Evolutionary conservation across 768 basidiomycete genomes (phyloP).

Genomic region (Cystoderma amianthinum): DNA sequence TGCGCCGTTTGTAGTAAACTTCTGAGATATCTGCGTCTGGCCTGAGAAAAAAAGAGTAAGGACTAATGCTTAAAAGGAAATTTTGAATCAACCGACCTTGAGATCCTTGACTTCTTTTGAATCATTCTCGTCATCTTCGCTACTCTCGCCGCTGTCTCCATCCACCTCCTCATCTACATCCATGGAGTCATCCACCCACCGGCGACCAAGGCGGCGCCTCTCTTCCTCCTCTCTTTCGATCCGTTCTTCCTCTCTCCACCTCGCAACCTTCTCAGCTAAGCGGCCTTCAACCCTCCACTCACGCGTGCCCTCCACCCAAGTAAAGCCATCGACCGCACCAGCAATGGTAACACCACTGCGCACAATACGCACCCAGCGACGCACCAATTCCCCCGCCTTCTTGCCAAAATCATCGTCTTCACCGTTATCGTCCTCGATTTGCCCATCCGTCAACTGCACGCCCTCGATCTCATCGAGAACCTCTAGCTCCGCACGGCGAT

Average conservation of each 20-base stretch:
- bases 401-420: slow-evolving; percentile 31
- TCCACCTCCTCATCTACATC: slow-evolving; percentile 60
- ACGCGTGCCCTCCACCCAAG: slow-evolving; percentile 51
- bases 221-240: slow-evolving; percentile 67
- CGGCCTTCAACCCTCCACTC: slow-evolving; percentile 60
- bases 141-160: slow-evolving; percentile 35
- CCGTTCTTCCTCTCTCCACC: slow-evolving; percentile 67
- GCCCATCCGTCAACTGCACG: slow-evolving; percentile 60
- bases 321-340: slow-evolving; percentile 69
- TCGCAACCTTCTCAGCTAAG: slow-evolving; percentile 60
- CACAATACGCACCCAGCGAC: slow-evolving; percentile 71
- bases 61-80: slow-evolving; percentile 6
- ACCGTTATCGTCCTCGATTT: slow-evolving; percentile 73
- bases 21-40: slow-evolving; percentile 68
- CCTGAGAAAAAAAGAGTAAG: slow-evolving; percentile 31
- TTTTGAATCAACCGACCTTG: slow-evolving; percentile 46
- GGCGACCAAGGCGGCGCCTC: slow-evolving; percentile 47
- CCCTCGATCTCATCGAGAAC: slow-evolving; percentile 61
- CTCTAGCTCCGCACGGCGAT: slow-evolving; percentile 66
- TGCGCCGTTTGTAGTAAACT: slow-evolving; percentile 50
- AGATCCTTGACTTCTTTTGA: slow-evolving; percentile 70
- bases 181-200: slow-evolving; percentile 66
- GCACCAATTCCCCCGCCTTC: slow-evolving; percentile 31
- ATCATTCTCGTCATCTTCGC: slow-evolving; percentile 58
- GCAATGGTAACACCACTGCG: slow-evolving; percentile 66